Evolutionary conservation across 2,329 filamentous ascomycete genomes (phyloP).

Genomic region (Pseudonectria foliicola): DNA sequence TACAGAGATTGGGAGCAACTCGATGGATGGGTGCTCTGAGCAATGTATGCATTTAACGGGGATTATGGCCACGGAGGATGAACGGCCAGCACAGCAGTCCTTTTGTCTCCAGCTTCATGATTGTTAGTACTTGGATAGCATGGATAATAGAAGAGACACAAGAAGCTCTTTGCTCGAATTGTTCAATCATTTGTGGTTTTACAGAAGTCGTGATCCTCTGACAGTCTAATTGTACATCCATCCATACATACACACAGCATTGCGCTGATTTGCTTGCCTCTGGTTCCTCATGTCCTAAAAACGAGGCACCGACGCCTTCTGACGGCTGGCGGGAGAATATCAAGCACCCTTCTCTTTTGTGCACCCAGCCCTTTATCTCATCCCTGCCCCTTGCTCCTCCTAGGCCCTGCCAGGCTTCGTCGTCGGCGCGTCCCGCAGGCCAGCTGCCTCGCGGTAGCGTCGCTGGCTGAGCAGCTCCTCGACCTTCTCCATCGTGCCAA

Average conservation of each 20-base stretch:
- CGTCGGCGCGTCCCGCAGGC: constrained; percentile 20
- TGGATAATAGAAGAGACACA: too few relatives aligned
- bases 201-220: constrained; percentile 14
- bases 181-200: constrained; percentile 10
- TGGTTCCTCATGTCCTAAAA: too few relatives aligned
- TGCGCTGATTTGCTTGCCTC: neutral
- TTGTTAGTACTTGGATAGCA: too few relatives aligned
- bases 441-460: constrained; percentile 35
- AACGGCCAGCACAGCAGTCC: too few relatives aligned
- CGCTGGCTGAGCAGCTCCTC: constrained; percentile 50
- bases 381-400: neutral
- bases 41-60: too few relatives aligned
- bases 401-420: constrained; percentile 1
- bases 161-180: neutral
- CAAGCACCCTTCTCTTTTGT: neutral
- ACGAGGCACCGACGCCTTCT: too few relatives aligned
- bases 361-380: constrained; percentile 7
- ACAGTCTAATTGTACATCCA: constrained; percentile 16
- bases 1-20: too few relatives aligned
- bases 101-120: too few relatives aligned
- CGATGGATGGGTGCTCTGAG: too few relatives aligned
- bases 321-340: neutral
- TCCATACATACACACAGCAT: neutral
- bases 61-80: too few relatives aligned
- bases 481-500: constrained; percentile 47